phyloP scores from a whole-genome alignment of 306 rosid genomes.

The Quillaja saponaria region DNA sequence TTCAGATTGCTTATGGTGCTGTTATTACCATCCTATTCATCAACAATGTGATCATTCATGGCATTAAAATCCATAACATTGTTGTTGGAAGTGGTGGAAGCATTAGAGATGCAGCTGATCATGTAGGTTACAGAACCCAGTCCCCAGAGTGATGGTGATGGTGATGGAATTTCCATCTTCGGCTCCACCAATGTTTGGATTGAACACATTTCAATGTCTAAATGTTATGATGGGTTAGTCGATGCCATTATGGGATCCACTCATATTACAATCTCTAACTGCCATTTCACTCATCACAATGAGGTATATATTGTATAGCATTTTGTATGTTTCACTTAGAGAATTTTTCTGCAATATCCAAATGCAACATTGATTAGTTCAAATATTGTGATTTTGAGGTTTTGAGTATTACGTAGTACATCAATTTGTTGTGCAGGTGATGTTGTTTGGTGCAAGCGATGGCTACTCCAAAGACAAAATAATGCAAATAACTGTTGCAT shows the following conservation, averaged over 20 bases:
- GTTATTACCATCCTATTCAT: constrained; percentile 49
- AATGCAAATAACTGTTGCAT: constrained; percentile 81
- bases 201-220: constrained; percentile 54
- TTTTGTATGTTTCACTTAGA: too few species aligned
- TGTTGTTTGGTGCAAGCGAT: constrained; percentile 74
- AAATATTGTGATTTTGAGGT: too few species aligned
- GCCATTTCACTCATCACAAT: too few species aligned
- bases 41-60: constrained; percentile 43
- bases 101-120: constrained; percentile 33
- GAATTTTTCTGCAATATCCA: too few species aligned
- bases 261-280: constrained; percentile 59
- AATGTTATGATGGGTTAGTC: constrained; percentile 40
- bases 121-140: constrained; percentile 45
- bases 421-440: constrained; percentile 46
- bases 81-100: constrained; percentile 30
- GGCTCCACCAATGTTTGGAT: too few species aligned
- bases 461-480: constrained; percentile 35
- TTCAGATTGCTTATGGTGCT: constrained; percentile 40
- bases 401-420: too few species aligned
- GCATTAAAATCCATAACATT: too few species aligned
- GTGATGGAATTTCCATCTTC: too few species aligned
- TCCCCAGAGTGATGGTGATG: constrained; percentile 53
- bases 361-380: too few species aligned
- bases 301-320: too few species aligned
- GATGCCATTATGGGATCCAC: constrained; percentile 58